These are phyloP conservation scores for Fragaria nilgerrensis DNA, from an alignment of 306 rosid species.

Conservation along the genomic window DNA sequence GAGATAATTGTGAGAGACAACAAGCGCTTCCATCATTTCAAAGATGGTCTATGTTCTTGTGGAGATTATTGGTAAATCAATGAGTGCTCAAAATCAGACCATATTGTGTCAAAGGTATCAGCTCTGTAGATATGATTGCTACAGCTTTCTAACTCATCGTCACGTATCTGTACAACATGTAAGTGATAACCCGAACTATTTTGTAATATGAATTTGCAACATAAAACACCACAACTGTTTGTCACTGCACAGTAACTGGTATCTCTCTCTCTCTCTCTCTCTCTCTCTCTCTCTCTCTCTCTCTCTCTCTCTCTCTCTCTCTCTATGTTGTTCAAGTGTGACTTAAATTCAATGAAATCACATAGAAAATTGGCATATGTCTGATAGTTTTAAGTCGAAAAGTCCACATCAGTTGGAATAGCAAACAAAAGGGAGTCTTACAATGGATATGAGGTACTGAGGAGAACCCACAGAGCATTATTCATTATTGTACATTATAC, in stretches of 20 bases:
- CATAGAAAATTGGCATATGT: background rate
- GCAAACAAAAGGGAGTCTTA: no score
- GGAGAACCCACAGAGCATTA: no score
- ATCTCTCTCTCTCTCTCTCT: background rate
- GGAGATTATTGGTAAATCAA: constrained; percentile 70
- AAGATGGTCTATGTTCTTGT: constrained; percentile 67
- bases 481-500: no score
- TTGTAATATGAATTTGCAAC: no score
- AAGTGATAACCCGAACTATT: no score
- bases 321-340: background rate
- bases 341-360: background rate
- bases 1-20: constrained; percentile 77
- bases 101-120: background rate
- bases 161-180: no score
- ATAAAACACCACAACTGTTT: no score
- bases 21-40: constrained; percentile 83
- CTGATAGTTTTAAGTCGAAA: background rate
- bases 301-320: no score
- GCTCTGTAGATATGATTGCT: no score
- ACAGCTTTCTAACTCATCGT: no score
- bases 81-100: background rate
- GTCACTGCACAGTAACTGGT: no score
- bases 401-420: background rate
- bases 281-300: background rate
- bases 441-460: no score